These are phyloP conservation scores for Globisporangium splendens DNA, from an alignment of 352 stramenopile species.

Conservation along the genomic window DNA sequence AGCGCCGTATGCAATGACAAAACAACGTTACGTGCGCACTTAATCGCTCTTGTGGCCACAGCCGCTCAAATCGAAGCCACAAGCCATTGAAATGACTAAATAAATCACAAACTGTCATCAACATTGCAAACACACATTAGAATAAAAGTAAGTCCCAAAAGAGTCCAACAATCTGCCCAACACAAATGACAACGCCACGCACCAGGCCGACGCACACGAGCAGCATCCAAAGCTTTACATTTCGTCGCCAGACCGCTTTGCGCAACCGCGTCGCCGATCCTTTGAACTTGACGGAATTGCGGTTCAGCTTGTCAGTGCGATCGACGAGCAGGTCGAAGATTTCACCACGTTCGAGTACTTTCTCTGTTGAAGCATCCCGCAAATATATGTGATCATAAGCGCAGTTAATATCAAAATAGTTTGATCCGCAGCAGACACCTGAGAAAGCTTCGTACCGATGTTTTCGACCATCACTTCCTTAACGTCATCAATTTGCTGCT, in stretches of 20 bases:
- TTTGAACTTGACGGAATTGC: conserved; percentile 97
- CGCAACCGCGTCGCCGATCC: conserved; percentile 87
- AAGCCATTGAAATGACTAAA: conserved; percentile 85
- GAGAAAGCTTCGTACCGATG: conserved; percentile 65
- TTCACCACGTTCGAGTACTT: conserved; percentile 97
- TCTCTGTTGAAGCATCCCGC: conserved; percentile 59
- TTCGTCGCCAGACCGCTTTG: conserved; percentile 84
- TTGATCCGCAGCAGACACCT: too few species aligned
- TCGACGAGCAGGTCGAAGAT: conserved; percentile 96
- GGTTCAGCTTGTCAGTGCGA: conserved; percentile 94
- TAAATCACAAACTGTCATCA: conserved; percentile 73
- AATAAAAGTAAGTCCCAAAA: neutral
- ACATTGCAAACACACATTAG: neutral
- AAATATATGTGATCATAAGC: neutral
- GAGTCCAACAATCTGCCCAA: too few species aligned
- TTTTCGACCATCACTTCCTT: conserved; percentile 99
- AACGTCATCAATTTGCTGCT: conserved; percentile 97
- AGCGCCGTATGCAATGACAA: neutral
- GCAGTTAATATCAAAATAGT: too few species aligned
- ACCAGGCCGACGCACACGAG: conserved; percentile 70
- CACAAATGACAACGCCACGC: conserved; percentile 11
- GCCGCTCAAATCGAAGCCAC: conserved; percentile 79
- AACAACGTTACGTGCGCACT: neutral
- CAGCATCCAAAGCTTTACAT: conserved; percentile 85
- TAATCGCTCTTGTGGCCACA: conserved; percentile 61